Evolutionary conservation across 1,284 basidiomycete species (phyloP).

Genomic region (Moesziomyces globuligerus): DNA sequence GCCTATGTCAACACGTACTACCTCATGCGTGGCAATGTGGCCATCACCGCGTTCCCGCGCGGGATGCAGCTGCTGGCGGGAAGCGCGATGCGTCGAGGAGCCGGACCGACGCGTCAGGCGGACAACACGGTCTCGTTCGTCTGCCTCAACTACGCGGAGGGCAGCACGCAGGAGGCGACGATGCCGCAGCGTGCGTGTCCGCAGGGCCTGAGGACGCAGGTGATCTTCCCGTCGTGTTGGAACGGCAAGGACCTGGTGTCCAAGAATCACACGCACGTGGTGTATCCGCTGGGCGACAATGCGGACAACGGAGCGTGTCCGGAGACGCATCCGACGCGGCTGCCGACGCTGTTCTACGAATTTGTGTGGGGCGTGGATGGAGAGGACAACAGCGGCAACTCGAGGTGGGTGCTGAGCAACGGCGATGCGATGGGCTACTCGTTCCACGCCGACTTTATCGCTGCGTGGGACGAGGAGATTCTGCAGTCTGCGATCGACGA

Average conservation of each 20-base stretch:
- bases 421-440: slow-evolving; percentile 65
- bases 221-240: slow-evolving; percentile 72
- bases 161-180: slow-evolving; percentile 43
- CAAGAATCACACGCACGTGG: slow-evolving; percentile 69
- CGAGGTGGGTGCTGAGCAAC: slow-evolving; percentile 41
- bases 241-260: slow-evolving; percentile 70
- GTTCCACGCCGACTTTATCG: slow-evolving; percentile 72
- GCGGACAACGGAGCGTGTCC: slow-evolving; percentile 71
- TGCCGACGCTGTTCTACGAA: slow-evolving; percentile 72
- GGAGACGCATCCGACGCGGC: slow-evolving; percentile 69
- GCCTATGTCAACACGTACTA: slow-evolving; percentile 67
- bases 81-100: slow-evolving; percentile 48
- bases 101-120: slow-evolving; percentile 33
- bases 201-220: slow-evolving; percentile 68
- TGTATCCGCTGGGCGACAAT: slow-evolving; percentile 63
- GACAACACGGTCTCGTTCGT: slow-evolving; percentile 68
- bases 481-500: slow-evolving; percentile 72
- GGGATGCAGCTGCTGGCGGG: slow-evolving; percentile 70
- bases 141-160: slow-evolving; percentile 67
- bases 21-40: slow-evolving; percentile 54
- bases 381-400: slow-evolving; percentile 17
- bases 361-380: slow-evolving; percentile 52
- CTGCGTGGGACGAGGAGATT: slow-evolving; percentile 66
- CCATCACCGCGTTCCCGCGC: slow-evolving; percentile 68
- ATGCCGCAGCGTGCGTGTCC: slow-evolving; percentile 49